Evolutionary conservation across 768 basidiomycete species (phyloP), one percentile per base, ranked within the genome.

Genomic region (Leccinellum albellum): DNA sequence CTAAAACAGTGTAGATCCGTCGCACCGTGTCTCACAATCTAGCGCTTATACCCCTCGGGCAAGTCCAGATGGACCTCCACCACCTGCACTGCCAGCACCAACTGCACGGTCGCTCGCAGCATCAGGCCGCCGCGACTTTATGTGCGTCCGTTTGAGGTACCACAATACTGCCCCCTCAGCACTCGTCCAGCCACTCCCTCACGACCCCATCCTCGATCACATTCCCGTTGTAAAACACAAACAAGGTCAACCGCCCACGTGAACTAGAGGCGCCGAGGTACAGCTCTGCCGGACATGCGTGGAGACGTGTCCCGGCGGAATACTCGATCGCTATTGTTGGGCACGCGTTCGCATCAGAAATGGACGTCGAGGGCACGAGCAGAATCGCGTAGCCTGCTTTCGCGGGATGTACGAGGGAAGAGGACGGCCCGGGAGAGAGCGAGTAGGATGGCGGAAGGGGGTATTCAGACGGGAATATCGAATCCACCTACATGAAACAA

Each of bases 151-250:
- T 21, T 74, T 63, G 14, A 73, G 65, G 55, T 73, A 76, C 61
- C 66, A 72, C 28, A 67, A 32, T 10, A 71, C 57, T 0, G 75
- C 78, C 10, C 54, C 61, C 33, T 60, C 70, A 4, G 81, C 71
- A n/a, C 57, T 84, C 82, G 9, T 69, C 64, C 50, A 84, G 55
- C 79, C 80, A 83, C 64, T 82, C 82, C 8, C 53, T 61, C 6
- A 81, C 72, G 9, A 77, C 58, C 1, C 54, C 69, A 5, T 73
- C 69, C 2, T 78, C 73, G 47, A 75, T 82, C 4, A 79, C 78
- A 59, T 83, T 80, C 6, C 64, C 68, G 50, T 85, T 82, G 61
- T 71, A 79, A 59, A 53, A 75, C 6, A 73, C 45, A 14, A 62
- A 54, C 46, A 82, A 47, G 2, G 55, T 55, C 35, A 85, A 55